Conservation (phyloP, 768 basidiomycete species). For the Terana coerulea region DNA sequence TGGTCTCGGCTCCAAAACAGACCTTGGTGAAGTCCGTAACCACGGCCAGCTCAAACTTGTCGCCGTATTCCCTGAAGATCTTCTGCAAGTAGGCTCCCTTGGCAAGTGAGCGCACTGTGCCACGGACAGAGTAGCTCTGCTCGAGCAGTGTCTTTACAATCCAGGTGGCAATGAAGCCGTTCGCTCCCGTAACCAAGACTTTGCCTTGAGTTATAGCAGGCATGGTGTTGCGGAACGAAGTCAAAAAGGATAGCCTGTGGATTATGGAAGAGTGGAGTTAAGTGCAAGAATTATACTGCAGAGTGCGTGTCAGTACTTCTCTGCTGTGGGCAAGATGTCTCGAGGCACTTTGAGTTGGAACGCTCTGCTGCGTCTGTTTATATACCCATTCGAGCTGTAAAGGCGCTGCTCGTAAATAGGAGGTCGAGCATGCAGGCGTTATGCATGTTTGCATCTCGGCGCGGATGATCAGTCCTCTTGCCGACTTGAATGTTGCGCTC, state of each 20-base stretch:
- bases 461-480: no score
- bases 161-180: slow-evolving; percentile 62
- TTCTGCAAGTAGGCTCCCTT: slow-evolving; percentile 58
- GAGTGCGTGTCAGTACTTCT: no score
- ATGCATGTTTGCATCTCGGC: no score
- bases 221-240: slow-evolving; percentile 27
- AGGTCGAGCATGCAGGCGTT: no score
- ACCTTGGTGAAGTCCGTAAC: slow-evolving; percentile 68
- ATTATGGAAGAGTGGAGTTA: no score
- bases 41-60: slow-evolving; percentile 58
- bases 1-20: slow-evolving; percentile 4
- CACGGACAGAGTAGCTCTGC: slow-evolving; percentile 59
- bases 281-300: no score
- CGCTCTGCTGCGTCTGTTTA: no score
- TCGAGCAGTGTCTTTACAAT: slow-evolving; percentile 53
- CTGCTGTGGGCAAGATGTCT: no score
- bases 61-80: slow-evolving; percentile 48
- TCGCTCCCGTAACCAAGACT: slow-evolving; percentile 56
- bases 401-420: no score
- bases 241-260: not conserved
- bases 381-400: no score
- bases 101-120: slow-evolving; percentile 57
- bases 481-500: no score
- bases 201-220: slow-evolving; percentile 34
- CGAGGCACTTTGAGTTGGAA: no score